Base-by-base conservation (phyloP, 805 yeast genomes). In the Cephaloascus albidus region DNA sequence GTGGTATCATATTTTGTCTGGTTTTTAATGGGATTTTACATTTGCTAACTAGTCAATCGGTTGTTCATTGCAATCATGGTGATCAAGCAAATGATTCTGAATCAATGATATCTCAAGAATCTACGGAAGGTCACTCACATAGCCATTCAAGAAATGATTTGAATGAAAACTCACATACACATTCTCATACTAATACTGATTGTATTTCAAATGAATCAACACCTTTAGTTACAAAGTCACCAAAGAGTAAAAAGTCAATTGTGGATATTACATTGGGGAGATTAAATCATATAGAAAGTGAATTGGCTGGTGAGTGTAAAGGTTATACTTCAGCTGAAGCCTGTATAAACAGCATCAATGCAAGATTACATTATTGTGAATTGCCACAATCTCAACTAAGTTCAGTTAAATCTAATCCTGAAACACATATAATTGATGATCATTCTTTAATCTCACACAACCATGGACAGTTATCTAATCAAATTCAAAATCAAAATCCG, bases 1-100 rank as follows among this genome's bases (percentile, higher is more conserved):
- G 61, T 1, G 97, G 98, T 2, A 72, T 83, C 2, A 35, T 62
- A 1, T 45, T 76, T 2, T 85, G 95, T 52, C 55, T 76, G 1
- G 43, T 58, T 2, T 60, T 90, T 40, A 89, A 88, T 55, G 54
- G 65, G 20, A 30, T 81, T 1, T 76, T 93, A 4, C 96, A 89
- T 57, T 56, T 76, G 28, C 57, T 79, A 38, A 85, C 97, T 0
- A 76, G 90, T 38, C 85, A 85, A 54, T 79, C 89, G 26, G 74
- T 89, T 27, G 84, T 89, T 0, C 96, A 88, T 53, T 88, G 96
- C 58, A 82, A 77, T 14, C 96, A 88, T 50, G 76, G 65, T 10
- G 6, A 18, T 20, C 16, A 18, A 37, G n/a, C 37, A 33, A 5
- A 26, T 12, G 6, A 35, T 28, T 23, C 28, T 6, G 28, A 23